phyloP scores from a whole-genome alignment of 2,329 filamentous ascomycete species.

The Colletotrichum kahawae region DNA sequence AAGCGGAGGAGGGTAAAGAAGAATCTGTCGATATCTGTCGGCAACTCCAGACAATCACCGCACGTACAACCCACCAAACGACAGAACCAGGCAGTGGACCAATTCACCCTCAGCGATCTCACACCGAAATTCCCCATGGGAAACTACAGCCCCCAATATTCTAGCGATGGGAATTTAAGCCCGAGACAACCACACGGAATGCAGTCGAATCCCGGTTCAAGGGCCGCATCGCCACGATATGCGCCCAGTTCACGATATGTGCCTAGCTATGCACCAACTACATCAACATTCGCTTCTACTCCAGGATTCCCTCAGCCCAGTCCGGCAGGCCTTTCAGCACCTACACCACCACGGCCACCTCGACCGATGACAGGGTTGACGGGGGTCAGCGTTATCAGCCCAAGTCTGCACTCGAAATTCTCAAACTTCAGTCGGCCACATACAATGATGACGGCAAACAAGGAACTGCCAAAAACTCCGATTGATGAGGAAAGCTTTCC shows the following conservation, averaged over 20 bases:
- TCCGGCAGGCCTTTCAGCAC: neutral
- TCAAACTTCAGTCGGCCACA: neutral
- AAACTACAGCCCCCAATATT: neutral
- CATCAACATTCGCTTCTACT: neutral
- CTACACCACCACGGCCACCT: neutral
- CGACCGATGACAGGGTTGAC: neutral
- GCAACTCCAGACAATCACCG: neutral
- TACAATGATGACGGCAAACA: neutral
- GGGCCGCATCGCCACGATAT: neutral
- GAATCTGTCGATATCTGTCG: neutral
- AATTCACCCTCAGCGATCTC: neutral
- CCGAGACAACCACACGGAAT: neutral
- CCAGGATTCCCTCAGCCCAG: neutral
- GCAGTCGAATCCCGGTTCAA: neutral
- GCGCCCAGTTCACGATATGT: neutral
- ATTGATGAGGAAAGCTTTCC: neutral
- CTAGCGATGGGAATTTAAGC: neutral
- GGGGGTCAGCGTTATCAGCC: neutral
- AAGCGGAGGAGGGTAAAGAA: neutral
- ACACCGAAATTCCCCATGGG: neutral
- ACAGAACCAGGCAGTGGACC: neutral
- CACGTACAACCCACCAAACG: neutral
- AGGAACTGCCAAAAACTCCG: neutral
- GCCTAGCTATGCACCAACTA: neutral
- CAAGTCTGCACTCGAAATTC: neutral